phyloP scores from a whole-genome alignment of 2,329 filamentous ascomycete species.

The Fonsecaea monophora region DNA sequence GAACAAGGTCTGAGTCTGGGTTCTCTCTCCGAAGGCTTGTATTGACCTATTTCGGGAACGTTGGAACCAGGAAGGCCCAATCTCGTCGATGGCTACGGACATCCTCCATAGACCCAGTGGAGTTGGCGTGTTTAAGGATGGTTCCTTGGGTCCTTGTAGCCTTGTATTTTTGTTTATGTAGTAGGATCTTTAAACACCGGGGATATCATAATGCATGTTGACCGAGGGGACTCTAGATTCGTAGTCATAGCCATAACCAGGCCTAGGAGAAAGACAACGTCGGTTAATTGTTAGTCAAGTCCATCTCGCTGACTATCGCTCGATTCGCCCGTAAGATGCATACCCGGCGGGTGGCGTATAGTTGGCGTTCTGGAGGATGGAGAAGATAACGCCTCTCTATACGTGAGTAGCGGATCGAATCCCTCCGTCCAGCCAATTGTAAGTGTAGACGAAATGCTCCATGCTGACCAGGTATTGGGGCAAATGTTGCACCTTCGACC shows the following conservation, averaged over 20 bases:
- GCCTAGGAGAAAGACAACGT: not conserved
- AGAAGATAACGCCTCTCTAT: not conserved
- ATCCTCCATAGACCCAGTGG: no score
- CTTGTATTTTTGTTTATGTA: not conserved
- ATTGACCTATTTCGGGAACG: not conserved
- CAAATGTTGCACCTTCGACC: not conserved
- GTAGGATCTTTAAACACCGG: not conserved
- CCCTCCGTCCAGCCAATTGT: slow-evolving; percentile 1
- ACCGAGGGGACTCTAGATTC: not conserved
- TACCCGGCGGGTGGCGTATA: slow-evolving; percentile 1
- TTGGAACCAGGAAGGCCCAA: not conserved
- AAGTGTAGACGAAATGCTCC: not conserved
- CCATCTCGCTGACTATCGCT: not conserved
- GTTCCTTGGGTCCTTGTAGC: not conserved
- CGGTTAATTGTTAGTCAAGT: slow-evolving; percentile 6
- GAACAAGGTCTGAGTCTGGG: not conserved
- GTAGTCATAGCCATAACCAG: not conserved
- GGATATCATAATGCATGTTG: not conserved
- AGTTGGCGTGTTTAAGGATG: not conserved
- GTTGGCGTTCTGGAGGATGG: not conserved
- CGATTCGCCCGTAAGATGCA: slow-evolving; percentile 4
- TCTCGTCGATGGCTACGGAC: not conserved
- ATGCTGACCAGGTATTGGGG: slow-evolving; percentile 5
- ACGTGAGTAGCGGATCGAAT: slow-evolving; percentile 1
- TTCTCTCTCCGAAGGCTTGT: not conserved